Percentiles rank a stretch among this genome's conserved stretches.
Evolutionary conservation across 1,284 basidiomycete species (phyloP).

Genomic region (Rhizoctonia solani): DNA sequence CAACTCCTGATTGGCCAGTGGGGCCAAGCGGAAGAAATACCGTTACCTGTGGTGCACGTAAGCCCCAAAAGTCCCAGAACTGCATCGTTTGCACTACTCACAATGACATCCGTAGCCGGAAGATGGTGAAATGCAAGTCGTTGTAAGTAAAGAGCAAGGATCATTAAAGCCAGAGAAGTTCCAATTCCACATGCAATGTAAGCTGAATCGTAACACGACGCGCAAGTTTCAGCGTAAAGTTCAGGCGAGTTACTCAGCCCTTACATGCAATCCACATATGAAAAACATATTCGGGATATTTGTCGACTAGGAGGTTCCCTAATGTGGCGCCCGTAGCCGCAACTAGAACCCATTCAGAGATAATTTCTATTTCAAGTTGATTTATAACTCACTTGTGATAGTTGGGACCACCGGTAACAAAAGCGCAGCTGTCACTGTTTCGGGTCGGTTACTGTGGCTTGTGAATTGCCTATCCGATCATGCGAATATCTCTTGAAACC

Average conservation of each 20-base stretch:
- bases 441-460: slow-evolving; percentile 25
- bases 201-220: background rate
- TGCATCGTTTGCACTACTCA: background rate
- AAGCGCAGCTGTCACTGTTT: slow-evolving; percentile 30
- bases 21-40: slow-evolving; percentile 29
- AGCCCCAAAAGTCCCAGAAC: background rate
- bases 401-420: slow-evolving; percentile 31
- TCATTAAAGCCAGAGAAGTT: slow-evolving; percentile 31
- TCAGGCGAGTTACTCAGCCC: background rate
- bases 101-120: slow-evolving; percentile 29
- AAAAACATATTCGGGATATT: slow-evolving; percentile 29
- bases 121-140: slow-evolving; percentile 35
- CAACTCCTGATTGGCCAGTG: slow-evolving; percentile 28
- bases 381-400: slow-evolving; percentile 19
- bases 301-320: slow-evolving; percentile 22
- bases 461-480: slow-evolving; percentile 24
- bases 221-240: background rate
- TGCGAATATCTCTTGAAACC: background rate
- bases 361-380: background rate
- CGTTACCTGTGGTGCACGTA: slow-evolving; percentile 15
- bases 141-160: slow-evolving; percentile 28
- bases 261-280: slow-evolving; percentile 34
- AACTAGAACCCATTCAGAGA: slow-evolving; percentile 9
- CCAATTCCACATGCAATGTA: slow-evolving; percentile 32
- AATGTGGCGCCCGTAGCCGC: slow-evolving; percentile 25